phyloP scores from a whole-genome alignment of 108 stramenopile genomes.

The Fistulifera solaris region DNA sequence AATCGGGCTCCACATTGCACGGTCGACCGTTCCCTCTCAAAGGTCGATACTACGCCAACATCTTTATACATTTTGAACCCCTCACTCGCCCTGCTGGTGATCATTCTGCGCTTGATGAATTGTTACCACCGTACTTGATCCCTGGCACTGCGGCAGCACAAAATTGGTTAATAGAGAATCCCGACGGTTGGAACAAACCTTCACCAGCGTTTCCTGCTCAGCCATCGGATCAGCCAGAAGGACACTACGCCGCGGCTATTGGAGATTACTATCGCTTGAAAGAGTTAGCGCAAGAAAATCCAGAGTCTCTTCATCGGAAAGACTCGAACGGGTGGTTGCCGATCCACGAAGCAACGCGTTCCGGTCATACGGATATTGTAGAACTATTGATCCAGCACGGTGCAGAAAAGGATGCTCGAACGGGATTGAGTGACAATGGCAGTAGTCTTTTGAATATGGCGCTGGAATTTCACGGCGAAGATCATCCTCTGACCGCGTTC shows the following conservation, averaged over 20 bases:
- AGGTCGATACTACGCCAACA: slow-evolving; percentile 61
- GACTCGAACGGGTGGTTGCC: slow-evolving; percentile 44
- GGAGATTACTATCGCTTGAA: slow-evolving; percentile 34
- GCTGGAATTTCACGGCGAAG: slow-evolving; percentile 8
- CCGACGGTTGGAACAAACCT: slow-evolving; percentile 35
- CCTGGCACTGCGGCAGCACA: slow-evolving; percentile 29
- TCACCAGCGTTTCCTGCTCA: slow-evolving; percentile 20
- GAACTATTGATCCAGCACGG: slow-evolving; percentile 41
- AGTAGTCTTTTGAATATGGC: slow-evolving; percentile 29
- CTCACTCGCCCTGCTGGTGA: slow-evolving; percentile 39
- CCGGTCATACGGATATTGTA: slow-evolving; percentile 32
- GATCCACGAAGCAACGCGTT: slow-evolving; percentile 28
- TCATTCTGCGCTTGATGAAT: slow-evolving; percentile 16
- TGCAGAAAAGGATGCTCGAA: slow-evolving; percentile 42
- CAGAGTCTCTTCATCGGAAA: slow-evolving; percentile 15
- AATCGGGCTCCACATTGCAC: slow-evolving; percentile 57
- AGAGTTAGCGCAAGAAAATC: slow-evolving; percentile 17
- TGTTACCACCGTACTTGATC: slow-evolving; percentile 44
- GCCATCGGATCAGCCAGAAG: slow-evolving; percentile 28
- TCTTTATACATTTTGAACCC: slow-evolving; percentile 83
- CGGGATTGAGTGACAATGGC: slow-evolving; percentile 18
- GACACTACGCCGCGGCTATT: slow-evolving; percentile 37
- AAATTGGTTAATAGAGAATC: slow-evolving; percentile 42
- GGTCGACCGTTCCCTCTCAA: slow-evolving; percentile 81
- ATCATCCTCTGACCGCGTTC: slow-evolving; percentile 30